Evolutionary conservation across 1,139 yeast genomes (phyloP), one percentile per base, ranked within the genome.

Genomic region (Saccharomycopsis crataegensis): DNA sequence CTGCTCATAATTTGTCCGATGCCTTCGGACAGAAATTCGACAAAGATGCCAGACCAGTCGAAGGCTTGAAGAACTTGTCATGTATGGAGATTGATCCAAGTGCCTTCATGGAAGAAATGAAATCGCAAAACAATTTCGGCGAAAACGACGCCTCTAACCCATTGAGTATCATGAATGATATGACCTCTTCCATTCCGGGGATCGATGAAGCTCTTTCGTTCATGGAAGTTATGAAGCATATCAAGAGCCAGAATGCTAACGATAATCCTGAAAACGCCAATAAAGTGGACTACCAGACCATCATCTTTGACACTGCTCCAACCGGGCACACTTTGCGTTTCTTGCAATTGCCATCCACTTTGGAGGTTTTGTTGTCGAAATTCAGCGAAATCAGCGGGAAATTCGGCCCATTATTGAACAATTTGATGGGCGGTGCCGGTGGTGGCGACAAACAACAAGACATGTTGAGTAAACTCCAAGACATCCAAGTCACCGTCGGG

Each of bases 21-120:
- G 99, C 99, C 0, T 93, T 93, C 70, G 96, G 96, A 67, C 99
- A 93, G 68, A 93, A 93, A 69, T 93, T 93, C 65, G 96, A 96
- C 62, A 93, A 93, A 67, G 99, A 93, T 63, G 98, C 99, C 8
- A 80, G 96, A 65, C 79, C 83, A 56, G 98, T 93, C 33, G 89
- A 93, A 46, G 98, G 98, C 1, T 78, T 91, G 70, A 67, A 78
- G 49, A 93, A 93, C 67, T 77, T 93, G 64, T 85, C 91, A 46
- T 95, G 98, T 74, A 93, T 93, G 99, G 99, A 93, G 70, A 93
- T 93, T 65, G 99, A 93, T 65, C 98, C 99, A 34, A 86, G 87
- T 51, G 96, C 96, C 3, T 88, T 96, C 48, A 78, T 93, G 77
- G 89, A 87, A 62, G 99, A 93, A 65, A 80, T 91, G 73, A 83